Evolutionary conservation across 805 yeast genomes (phyloP), one percentile per base, ranked within the genome.

Genomic region (Candida golubevii): DNA sequence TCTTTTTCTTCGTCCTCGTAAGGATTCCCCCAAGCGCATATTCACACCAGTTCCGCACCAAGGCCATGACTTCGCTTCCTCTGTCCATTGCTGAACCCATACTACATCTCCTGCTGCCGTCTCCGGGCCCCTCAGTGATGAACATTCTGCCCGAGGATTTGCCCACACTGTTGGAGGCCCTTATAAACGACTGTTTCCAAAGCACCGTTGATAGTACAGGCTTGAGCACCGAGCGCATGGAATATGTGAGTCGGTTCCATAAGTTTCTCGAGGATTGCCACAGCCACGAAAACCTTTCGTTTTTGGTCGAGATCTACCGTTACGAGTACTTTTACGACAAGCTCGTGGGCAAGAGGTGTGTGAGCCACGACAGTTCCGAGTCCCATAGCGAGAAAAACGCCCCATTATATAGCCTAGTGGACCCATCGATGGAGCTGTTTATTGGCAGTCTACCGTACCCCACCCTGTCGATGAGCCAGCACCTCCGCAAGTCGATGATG

Each of bases 281-380:
- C 48, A 69, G 76, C 53, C 63, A 62, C 41, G 80, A 75, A 54
- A 74, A 72, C 55, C 60, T 75, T 34, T 56, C 63, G 36, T 75
- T 75, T 47, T 56, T 75, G 28, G 62, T 74, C 5, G 73, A 71
- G 44, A 72, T 74, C 13, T 73, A 57, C 55, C 69, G 67, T 39
- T 75, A 75, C 55, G 78, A 75, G 49, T 63, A 67, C 55, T 62
- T 62, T 41, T 71, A 70, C 63, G 72, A 69, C 39, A 48, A 53
- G 33, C 42, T 55, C 13, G 46, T 39, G 32, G n/a, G 11, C n/a
- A 10, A 29, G 23, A 18, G 23, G 23, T 18, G 23, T 18, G 23
- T 3, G 5, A 18, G 23, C 5, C n/a, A 12, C 26, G 32, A 10
- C 8, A 11, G 13, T 8, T 33, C 15, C 13, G 28, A 41, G 36